Evolutionary conservation across 1,139 yeast species (phyloP).

Genomic region (Candida smagusa): DNA sequence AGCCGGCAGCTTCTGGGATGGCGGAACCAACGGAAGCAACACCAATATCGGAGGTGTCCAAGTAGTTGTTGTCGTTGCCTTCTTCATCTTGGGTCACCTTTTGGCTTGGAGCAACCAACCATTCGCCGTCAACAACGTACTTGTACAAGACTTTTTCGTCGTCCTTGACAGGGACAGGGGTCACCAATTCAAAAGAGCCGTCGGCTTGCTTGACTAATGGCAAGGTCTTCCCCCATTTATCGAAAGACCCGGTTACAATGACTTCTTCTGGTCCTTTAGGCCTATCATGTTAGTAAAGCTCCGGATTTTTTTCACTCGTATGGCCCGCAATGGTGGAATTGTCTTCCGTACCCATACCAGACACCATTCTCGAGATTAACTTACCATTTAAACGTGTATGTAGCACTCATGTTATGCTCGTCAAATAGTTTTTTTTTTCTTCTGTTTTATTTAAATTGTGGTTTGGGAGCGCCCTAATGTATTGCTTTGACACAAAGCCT

Average conservation of each 20-base stretch:
- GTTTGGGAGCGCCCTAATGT: too few relatives aligned
- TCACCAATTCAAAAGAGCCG: slow-evolving; percentile 58
- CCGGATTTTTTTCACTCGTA: neutral
- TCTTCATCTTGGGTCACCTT: slow-evolving; percentile 42
- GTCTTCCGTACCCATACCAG: too few relatives aligned
- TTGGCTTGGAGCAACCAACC: slow-evolving; percentile 52
- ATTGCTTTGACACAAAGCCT: too few relatives aligned
- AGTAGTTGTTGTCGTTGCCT: slow-evolving; percentile 63
- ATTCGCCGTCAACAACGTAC: slow-evolving; percentile 72
- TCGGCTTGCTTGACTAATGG: slow-evolving; percentile 57
- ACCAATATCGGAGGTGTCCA: slow-evolving; percentile 40
- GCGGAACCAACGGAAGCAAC: slow-evolving; percentile 8
- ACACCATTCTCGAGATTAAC: slow-evolving; percentile 8
- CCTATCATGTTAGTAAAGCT: slow-evolving; percentile 31
- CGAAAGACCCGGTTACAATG: slow-evolving; percentile 73
- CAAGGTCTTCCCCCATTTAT: slow-evolving; percentile 63
- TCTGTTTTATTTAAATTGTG: too few relatives aligned
- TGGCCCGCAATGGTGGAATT: too few relatives aligned
- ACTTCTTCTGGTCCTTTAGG: slow-evolving; percentile 75
- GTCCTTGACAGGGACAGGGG: slow-evolving; percentile 45
- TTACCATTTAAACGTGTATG: slow-evolving; percentile 9
- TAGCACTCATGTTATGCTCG: neutral
- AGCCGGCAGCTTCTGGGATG: slow-evolving; percentile 46
- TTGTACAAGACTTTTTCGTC: slow-evolving; percentile 53
- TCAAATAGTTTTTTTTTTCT: too few relatives aligned